A percentile compares a stretch with the other conserved stretches of the same genome.
Evolutionary conservation across 148 eudicot species (phyloP).

Genomic region (Cornus kousa): DNA sequence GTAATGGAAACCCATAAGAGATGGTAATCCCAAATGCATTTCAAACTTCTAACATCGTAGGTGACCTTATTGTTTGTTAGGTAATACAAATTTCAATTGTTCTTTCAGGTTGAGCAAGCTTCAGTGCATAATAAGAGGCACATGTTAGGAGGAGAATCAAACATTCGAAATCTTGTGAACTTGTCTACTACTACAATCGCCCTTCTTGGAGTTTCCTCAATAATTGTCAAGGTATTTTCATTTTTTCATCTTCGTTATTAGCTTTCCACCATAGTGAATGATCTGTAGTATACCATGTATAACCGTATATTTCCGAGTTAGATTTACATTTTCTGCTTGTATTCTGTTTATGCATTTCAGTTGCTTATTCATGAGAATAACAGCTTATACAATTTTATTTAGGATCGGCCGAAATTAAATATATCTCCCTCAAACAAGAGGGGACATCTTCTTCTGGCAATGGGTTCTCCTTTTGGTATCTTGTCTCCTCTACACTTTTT

Average conservation of each 20-base stretch:
- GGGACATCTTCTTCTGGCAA: conserved; percentile 76
- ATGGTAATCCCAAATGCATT: background rate
- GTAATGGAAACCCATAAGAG: background rate
- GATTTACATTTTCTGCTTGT: conserved; percentile 10
- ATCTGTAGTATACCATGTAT: background rate
- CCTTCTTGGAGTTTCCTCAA: conserved; percentile 52
- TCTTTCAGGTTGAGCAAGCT: conserved; percentile 39
- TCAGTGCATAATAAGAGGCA: conserved; percentile 29
- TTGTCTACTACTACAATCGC: conserved; percentile 63
- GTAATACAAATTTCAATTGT: conserved; percentile 28
- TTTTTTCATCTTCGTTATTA: background rate
- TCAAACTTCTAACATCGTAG: conserved; percentile 12
- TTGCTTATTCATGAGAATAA: conserved; percentile 38
- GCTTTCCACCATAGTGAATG: background rate
- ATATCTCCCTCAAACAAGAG: conserved; percentile 46
- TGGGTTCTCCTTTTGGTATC: conserved; percentile 97
- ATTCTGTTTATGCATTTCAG: conserved; percentile 18
- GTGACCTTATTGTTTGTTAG: background rate
- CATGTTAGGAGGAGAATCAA: conserved; percentile 19
- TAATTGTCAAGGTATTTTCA: conserved; percentile 42
- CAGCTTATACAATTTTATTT: conserved; percentile 39
- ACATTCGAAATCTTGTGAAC: conserved; percentile 37
- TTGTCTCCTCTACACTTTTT: conserved; percentile 87
- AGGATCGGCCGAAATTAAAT: conserved; percentile 59
- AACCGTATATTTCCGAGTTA: background rate